Conservation (phyloP, 2,329 filamentous ascomycete species). For the Trichoderma harzianum region DNA sequence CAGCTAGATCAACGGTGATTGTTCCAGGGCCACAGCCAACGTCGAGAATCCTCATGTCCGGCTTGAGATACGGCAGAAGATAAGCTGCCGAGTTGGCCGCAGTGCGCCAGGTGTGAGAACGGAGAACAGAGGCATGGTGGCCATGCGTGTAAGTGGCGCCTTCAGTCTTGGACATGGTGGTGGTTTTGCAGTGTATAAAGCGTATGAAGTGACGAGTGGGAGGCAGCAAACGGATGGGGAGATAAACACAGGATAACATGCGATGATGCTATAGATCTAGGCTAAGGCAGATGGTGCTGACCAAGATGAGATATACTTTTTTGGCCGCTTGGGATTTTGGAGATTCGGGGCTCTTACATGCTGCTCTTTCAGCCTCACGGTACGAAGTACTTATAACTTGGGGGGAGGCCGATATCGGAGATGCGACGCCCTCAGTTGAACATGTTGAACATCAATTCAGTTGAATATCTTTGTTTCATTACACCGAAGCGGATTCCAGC, state of each 20-base stretch:
- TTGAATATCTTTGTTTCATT: neutral
- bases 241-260: neutral
- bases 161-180: constrained; percentile 12
- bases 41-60: constrained; percentile 41
- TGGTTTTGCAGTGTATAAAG: neutral
- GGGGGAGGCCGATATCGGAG: constrained; percentile 17
- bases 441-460: neutral
- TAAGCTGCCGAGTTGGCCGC: constrained; percentile 41
- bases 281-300: neutral
- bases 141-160: constrained; percentile 36
- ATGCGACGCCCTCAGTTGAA: neutral
- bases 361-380: neutral
- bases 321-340: neutral
- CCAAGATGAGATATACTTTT: constrained; percentile 4
- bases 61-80: constrained; percentile 39
- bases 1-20: constrained; percentile 41
- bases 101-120: constrained; percentile 40
- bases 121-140: constrained; percentile 37
- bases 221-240: neutral
- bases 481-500: neutral
- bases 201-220: neutral
- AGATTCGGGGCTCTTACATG: constrained; percentile 1
- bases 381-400: neutral
- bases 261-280: neutral
- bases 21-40: constrained; percentile 48